Evolutionary conservation across 1,139 yeast genomes (phyloP), one percentile per base, ranked within the genome.

Genomic region (Debaryomycetaceae sp.): DNA sequence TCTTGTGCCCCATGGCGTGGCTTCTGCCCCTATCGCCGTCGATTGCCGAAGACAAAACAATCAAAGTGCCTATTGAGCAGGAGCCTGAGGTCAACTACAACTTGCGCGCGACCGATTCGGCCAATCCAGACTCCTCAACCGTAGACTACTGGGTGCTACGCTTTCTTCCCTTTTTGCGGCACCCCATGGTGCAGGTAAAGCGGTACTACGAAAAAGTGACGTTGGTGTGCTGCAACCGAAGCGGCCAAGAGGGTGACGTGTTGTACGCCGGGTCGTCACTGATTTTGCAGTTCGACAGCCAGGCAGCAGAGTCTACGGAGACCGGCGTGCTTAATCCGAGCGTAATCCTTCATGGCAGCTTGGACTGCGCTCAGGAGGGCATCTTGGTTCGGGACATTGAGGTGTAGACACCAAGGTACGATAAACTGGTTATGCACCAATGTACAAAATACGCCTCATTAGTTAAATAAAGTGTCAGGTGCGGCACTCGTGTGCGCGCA

Each of bases 1-100:
- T 85, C 0, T 51, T 88, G 16, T 75, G 85, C 41, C 95, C 96
- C 2, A 86, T 84, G 76, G 94, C 95, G 0, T 89, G 97, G 97
- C 61, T 85, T 29, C 78, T 79, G 30, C 65, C 76, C 0, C 42
- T 52, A 24, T 71, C 81, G 0, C 79, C 79, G 0, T 65, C 65
- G 4, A 27, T 16, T 18, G 22, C 12, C 3, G 17, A 16, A 13
- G 23, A 17, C 8, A 15, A 20, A 11, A 9, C 25, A 12, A 16
- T 25, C 6, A 29, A 13, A 25, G 12, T 22, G 6, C 15, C 10
- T 8, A n/a, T 20, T 8, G 29, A 21, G 16, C 28, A 20, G 12
- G 8, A 8, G 7, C 17, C 15, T 17, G 31, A 22, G 10, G 27
- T 5, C 8, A 22, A 29, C 16, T 14, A 9, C 9, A 16, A 22